Conservation (phyloP, 495 filamentous ascomycete species). For the Penicillium arizonense region DNA sequence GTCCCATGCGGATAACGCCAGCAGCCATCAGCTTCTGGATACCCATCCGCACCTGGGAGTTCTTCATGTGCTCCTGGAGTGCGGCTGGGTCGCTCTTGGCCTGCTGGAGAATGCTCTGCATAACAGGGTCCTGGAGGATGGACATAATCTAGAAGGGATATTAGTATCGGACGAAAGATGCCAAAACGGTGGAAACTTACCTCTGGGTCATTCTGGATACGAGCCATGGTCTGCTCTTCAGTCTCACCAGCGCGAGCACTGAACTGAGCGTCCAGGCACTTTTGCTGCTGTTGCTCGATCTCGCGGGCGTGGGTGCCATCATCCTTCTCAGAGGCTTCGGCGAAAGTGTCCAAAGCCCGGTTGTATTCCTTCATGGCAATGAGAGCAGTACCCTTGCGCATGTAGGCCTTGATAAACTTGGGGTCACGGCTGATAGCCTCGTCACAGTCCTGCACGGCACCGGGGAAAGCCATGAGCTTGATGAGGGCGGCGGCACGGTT, state of each 20-base stretch:
- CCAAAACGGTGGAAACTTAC: conserved; percentile 46
- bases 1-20: conserved; percentile 83
- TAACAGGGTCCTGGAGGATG: conserved; percentile 92
- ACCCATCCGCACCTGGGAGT: conserved; percentile 75
- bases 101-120: conserved; percentile 96
- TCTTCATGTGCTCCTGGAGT: conserved; percentile 95
- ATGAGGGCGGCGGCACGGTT: conserved; percentile 96
- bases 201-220: conserved; percentile 90
- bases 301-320: conserved; percentile 76
- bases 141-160: conserved; percentile 64
- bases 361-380: conserved; percentile 97
- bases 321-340: conserved; percentile 76
- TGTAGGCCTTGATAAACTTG: conserved; percentile 92
- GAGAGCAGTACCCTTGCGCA: conserved; percentile 90
- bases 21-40: conserved; percentile 91
- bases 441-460: conserved; percentile 90
- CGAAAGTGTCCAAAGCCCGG: conserved; percentile 86
- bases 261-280: conserved; percentile 90
- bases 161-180: conserved; percentile 27
- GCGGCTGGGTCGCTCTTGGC: conserved; percentile 91
- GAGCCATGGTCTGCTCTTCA: conserved; percentile 91
- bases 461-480: conserved; percentile 93
- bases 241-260: conserved; percentile 87
- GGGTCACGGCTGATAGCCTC: conserved; percentile 84
- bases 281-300: conserved; percentile 92